Evolutionary conservation across 116 monocot species (phyloP).

Genomic region (Dioscorea cayenensis): DNA sequence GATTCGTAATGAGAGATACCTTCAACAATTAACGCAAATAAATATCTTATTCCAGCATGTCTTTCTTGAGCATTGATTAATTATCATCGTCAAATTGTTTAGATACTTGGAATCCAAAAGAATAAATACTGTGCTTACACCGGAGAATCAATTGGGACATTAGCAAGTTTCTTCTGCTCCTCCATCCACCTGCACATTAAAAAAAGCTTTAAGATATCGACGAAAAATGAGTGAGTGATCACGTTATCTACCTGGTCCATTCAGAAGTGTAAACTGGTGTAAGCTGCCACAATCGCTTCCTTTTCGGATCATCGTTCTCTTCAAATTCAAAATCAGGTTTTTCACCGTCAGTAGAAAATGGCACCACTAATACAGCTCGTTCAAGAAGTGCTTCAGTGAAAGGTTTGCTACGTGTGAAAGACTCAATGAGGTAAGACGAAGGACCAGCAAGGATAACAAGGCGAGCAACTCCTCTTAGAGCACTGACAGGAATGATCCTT

Average conservation of each 20-base stretch:
- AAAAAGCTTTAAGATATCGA: not conserved
- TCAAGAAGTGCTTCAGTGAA: constrained; percentile 61
- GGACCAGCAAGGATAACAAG: constrained; percentile 88
- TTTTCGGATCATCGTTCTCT: constrained; percentile 35
- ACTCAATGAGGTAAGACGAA: constrained; percentile 56
- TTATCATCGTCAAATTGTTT: too few relatives aligned
- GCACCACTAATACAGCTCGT: constrained; percentile 71
- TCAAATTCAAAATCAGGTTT: constrained; percentile 34
- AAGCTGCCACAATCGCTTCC: constrained; percentile 79
- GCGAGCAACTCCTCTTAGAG: constrained; percentile 67
- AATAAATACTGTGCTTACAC: constrained; percentile 49
- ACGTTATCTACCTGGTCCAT: constrained; percentile 61
- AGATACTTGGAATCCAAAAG: too few relatives aligned
- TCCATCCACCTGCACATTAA: constrained; percentile 67
- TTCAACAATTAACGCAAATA: constrained; percentile 6
- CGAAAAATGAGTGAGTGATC: constrained; percentile 3
- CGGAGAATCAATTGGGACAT: constrained; percentile 70
- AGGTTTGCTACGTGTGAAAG: constrained; percentile 57
- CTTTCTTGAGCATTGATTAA: too few relatives aligned
- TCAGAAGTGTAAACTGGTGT: constrained; percentile 56
- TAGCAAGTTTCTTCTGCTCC: constrained; percentile 89
- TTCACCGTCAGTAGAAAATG: constrained; percentile 65
- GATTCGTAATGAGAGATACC: constrained; percentile 89
- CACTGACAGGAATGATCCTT: constrained; percentile 45
- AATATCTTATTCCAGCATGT: too few relatives aligned